Conservation (phyloP, 1,139 yeast species). For the Candida sp. region DNA sequence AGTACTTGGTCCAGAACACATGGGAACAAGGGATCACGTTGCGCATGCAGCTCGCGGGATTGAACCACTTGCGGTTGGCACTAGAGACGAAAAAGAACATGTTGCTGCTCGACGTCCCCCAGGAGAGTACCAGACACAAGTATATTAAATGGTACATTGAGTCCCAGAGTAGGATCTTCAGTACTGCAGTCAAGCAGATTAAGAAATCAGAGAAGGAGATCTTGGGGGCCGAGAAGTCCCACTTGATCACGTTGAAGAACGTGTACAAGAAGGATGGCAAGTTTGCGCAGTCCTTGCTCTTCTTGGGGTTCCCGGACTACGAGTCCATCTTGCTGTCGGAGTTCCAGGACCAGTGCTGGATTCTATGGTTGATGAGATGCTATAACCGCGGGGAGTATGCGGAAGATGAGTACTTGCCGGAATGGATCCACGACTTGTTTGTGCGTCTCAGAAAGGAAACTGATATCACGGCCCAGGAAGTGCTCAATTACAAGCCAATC, state of each 20-base stretch:
- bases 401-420: conserved; percentile 45
- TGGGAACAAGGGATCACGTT: conserved; percentile 47
- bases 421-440: conserved; percentile 54
- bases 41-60: conserved; percentile 62
- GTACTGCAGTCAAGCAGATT: conserved; percentile 47
- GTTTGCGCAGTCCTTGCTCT: conserved; percentile 58
- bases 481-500: conserved; percentile 55
- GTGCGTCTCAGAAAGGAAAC: conserved; percentile 35
- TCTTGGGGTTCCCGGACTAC: conserved; percentile 61
- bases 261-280: conserved; percentile 58
- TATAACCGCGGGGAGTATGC: conserved; percentile 48
- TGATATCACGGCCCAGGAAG: conserved; percentile 52
- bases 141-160: conserved; percentile 38
- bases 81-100: conserved; percentile 48
- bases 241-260: conserved; percentile 53
- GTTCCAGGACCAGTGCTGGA: conserved; percentile 61
- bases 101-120: conserved; percentile 12
- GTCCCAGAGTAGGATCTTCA: conserved; percentile 54
- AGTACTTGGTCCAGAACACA: conserved; percentile 48
- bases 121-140: conserved; percentile 14
- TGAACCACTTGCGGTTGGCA: conserved; percentile 58
- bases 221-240: conserved; percentile 42
- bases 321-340: conserved; percentile 52
- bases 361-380: conserved; percentile 66
- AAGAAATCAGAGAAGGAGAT: conserved; percentile 55